Conservation (phyloP, 495 filamentous ascomycete species). For the Trichoderma asperelloides region DNA sequence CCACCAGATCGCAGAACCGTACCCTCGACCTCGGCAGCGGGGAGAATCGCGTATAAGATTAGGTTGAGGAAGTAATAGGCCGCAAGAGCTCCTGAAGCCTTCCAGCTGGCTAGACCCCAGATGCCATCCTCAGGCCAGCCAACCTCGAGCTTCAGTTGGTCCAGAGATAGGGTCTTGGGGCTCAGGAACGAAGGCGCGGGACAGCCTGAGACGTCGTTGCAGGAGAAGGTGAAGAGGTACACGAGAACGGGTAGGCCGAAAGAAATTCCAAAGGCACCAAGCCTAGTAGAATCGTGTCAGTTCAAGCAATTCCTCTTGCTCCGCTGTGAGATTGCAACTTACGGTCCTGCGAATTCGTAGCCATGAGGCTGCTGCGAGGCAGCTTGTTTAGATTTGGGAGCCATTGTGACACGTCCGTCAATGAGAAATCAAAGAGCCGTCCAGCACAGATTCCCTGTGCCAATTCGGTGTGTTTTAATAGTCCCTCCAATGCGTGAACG, state of each 20-base stretch:
- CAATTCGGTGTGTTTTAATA: background rate
- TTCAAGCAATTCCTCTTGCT: background rate
- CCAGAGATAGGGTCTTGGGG: slow-evolving; percentile 61
- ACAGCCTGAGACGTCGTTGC: slow-evolving; percentile 88
- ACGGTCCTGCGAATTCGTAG: slow-evolving; percentile 88
- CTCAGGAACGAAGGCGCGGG: slow-evolving; percentile 77
- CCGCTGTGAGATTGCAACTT: slow-evolving; percentile 33
- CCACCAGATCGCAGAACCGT: slow-evolving; percentile 61
- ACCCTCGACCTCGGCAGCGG: slow-evolving; percentile 64
- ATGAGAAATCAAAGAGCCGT: background rate
- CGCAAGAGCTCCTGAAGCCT: slow-evolving; percentile 56
- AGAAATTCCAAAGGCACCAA: slow-evolving; percentile 64
- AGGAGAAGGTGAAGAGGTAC: slow-evolving; percentile 71
- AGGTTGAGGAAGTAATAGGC: slow-evolving; percentile 75
- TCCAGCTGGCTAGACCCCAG: slow-evolving; percentile 49
- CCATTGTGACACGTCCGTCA: slow-evolving; percentile 16
- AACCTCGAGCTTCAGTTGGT: slow-evolving; percentile 63
- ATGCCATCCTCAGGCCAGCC: slow-evolving; percentile 68
- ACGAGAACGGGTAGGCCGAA: slow-evolving; percentile 67
- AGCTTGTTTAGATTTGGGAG: slow-evolving; percentile 13
- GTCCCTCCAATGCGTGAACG: background rate
- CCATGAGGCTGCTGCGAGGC: slow-evolving; percentile 23
- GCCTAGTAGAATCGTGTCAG: slow-evolving; percentile 35
- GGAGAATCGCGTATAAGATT: slow-evolving; percentile 66
- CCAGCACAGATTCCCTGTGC: background rate